Conservation (phyloP, 2,329 filamentous ascomycete species). For the Exophiala oligosperma region DNA sequence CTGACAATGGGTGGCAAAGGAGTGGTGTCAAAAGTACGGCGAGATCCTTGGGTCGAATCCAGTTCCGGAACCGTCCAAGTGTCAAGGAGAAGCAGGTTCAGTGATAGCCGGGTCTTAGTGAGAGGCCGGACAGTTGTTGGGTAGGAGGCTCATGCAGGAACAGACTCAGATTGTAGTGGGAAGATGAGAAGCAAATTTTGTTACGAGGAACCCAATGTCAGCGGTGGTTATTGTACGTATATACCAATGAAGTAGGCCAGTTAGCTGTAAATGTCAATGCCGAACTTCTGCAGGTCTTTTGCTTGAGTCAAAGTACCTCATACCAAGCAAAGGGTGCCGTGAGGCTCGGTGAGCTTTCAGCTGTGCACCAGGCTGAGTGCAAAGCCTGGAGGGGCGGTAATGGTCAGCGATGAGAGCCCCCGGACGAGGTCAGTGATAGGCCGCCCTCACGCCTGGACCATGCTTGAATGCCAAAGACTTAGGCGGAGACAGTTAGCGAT, state of each 20-base stretch:
- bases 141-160: slow-evolving; percentile 17
- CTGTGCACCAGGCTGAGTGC: slow-evolving; percentile 5
- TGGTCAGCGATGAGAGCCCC: slow-evolving; percentile 7
- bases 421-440: slow-evolving; percentile 1
- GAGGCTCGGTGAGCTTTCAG: slow-evolving; percentile 10
- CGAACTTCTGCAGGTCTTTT: slow-evolving; percentile 22
- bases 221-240: slow-evolving; percentile 22
- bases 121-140: neutral
- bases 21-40: slow-evolving; percentile 23
- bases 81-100: slow-evolving; percentile 5
- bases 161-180: slow-evolving; percentile 1
- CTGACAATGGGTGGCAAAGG: slow-evolving; percentile 11
- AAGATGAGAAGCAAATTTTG: slow-evolving; percentile 15
- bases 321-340: slow-evolving; percentile 11
- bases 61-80: slow-evolving; percentile 14
- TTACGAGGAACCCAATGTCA: slow-evolving; percentile 20
- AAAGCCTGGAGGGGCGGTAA: slow-evolving; percentile 8
- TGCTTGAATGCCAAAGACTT: slow-evolving; percentile 12
- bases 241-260: slow-evolving; percentile 13
- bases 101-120: slow-evolving; percentile 1
- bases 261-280: slow-evolving; percentile 8
- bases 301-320: slow-evolving; percentile 5
- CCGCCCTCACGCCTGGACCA: slow-evolving; percentile 1
- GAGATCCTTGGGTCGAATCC: slow-evolving; percentile 5
- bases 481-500: slow-evolving; percentile 8